Evolutionary conservation across 2,329 filamentous ascomycete genomes (phyloP).

Genomic region (Madurella mycetomatis): DNA sequence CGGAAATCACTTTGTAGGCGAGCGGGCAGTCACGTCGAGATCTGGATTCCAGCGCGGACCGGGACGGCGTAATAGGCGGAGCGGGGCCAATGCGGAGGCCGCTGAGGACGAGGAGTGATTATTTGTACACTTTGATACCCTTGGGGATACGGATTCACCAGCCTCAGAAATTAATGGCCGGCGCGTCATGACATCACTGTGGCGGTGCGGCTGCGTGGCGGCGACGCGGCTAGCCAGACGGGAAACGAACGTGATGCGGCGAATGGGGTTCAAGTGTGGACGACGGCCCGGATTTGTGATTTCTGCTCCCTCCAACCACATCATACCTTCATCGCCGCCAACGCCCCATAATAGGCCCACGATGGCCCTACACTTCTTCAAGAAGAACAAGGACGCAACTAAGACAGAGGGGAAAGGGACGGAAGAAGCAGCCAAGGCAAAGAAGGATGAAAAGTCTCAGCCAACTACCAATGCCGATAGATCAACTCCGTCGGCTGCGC

Average conservation of each 20-base stretch:
- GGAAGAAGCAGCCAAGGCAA: conserved; percentile 36
- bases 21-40: conserved; percentile 52
- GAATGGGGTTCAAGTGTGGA: background rate
- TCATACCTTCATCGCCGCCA: background rate
- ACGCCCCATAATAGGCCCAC: background rate
- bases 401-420: conserved; percentile 40
- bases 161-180: conserved; percentile 4
- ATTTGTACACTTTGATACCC: conserved; percentile 7
- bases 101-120: conserved; percentile 24
- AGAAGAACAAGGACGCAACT: conserved; percentile 54
- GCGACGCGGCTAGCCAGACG: background rate
- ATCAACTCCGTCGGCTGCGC: background rate
- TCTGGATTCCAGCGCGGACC: conserved; percentile 45
- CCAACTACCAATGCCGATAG: background rate
- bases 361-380: conserved; percentile 35
- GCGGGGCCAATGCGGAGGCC: conserved; percentile 31
- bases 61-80: conserved; percentile 33
- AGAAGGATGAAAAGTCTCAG: conserved; percentile 38
- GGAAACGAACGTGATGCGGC: background rate
- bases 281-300: background rate
- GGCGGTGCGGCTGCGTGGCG: conserved; percentile 10
- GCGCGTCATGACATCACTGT: conserved; percentile 17
- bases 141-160: conserved; percentile 1
- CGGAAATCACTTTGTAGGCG: conserved; percentile 49
- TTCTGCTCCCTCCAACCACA: background rate